phyloP scores from a whole-genome alignment of 2,329 filamentous ascomycete genomes.

The Colletotrichum musicola region DNA sequence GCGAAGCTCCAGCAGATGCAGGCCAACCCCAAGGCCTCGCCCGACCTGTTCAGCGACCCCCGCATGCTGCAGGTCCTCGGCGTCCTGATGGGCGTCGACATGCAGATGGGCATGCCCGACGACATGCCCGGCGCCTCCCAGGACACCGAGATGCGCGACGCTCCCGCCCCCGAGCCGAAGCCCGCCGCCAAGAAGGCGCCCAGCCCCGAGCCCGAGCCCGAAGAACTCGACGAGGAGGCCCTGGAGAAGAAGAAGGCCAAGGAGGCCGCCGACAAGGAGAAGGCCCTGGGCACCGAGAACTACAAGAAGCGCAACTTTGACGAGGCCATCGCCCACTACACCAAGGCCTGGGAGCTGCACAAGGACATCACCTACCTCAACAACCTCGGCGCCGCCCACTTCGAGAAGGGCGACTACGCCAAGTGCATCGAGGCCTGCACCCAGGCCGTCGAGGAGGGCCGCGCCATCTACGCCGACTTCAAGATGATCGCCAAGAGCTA shows the following conservation, averaged over 20 bases:
- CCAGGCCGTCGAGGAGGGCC: conserved; percentile 90
- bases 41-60: conserved; percentile 87
- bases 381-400: conserved; percentile 93
- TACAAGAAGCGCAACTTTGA: conserved; percentile 99
- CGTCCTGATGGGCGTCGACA: conserved; percentile 92
- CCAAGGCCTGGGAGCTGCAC: conserved; percentile 91
- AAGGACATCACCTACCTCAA: conserved; percentile 99
- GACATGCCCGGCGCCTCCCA: conserved; percentile 58
- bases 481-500: conserved; percentile 99
- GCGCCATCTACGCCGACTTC: conserved; percentile 92
- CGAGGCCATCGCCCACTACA: conserved; percentile 93
- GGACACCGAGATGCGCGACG: conserved; percentile 84
- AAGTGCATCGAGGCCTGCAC: conserved; percentile 88
- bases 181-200: conserved; percentile 68
- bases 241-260: conserved; percentile 90
- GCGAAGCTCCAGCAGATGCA: conserved; percentile 85
- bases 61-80: conserved; percentile 94
- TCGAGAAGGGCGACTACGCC: conserved; percentile 95
- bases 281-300: conserved; percentile 90
- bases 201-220: conserved; percentile 68
- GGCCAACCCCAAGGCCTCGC: conserved; percentile 82
- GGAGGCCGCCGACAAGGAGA: conserved; percentile 92
- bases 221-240: conserved; percentile 85
- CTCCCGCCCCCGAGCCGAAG: conserved; percentile 55
- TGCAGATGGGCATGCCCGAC: conserved; percentile 66